These are phyloP conservation scores for Poronia punctata DNA, from an alignment of 495 filamentous ascomycete genomes.

Conservation along the genomic window DNA sequence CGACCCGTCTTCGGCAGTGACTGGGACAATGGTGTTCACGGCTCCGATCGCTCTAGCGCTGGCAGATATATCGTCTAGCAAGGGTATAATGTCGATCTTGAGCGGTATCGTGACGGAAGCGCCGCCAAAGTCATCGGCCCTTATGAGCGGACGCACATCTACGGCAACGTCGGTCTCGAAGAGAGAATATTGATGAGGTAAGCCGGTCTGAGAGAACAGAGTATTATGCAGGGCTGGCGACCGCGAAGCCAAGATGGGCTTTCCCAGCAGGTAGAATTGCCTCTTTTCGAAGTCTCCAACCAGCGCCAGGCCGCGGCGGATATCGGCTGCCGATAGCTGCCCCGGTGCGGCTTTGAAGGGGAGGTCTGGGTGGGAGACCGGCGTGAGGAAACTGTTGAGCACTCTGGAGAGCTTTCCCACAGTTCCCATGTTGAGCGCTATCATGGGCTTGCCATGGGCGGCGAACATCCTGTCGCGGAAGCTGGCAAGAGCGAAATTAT, in stretches of 20 bases:
- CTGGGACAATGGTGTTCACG: conserved; percentile 81
- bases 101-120: conserved; percentile 93
- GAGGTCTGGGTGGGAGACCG: conserved; percentile 82
- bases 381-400: conserved; percentile 88
- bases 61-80: conserved; percentile 70
- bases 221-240: conserved; percentile 87
- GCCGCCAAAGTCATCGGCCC: conserved; percentile 83
- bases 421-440: conserved; percentile 94
- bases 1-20: conserved; percentile 24
- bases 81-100: conserved; percentile 78
- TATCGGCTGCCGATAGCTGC: conserved; percentile 87
- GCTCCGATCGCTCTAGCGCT: conserved; percentile 83
- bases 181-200: conserved; percentile 81
- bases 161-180: conserved; percentile 65
- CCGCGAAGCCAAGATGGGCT: conserved; percentile 69
- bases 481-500: conserved; percentile 77
- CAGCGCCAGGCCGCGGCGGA: conserved; percentile 66
- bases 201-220: conserved; percentile 67
- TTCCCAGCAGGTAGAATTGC: conserved; percentile 82
- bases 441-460: conserved; percentile 70
- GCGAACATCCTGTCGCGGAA: conserved; percentile 73
- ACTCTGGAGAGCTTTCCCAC: conserved; percentile 84
- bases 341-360: conserved; percentile 93
- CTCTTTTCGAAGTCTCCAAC: conserved; percentile 73
- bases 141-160: conserved; percentile 59